Conservation (phyloP, 495 filamentous ascomycete species). For the Acidiella bohemica region DNA sequence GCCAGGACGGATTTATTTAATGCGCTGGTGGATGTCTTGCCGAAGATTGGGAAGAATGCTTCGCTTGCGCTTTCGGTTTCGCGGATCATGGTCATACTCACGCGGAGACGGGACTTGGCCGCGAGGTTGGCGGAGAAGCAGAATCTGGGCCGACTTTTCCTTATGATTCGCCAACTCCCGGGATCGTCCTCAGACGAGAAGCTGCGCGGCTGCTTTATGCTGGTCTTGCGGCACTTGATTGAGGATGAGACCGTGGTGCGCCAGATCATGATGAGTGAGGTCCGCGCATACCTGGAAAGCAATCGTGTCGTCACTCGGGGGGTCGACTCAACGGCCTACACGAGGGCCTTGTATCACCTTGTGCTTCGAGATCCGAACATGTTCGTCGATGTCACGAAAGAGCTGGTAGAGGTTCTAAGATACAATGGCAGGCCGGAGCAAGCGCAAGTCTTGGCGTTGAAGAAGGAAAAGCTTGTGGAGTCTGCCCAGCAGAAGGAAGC, state of each 20-base stretch:
- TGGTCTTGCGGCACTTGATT: slow-evolving; percentile 80
- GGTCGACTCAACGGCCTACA: slow-evolving; percentile 57
- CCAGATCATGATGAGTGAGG: slow-evolving; percentile 86
- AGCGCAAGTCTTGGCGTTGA: slow-evolving; percentile 45
- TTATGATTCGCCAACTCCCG: slow-evolving; percentile 85
- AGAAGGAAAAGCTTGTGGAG: slow-evolving; percentile 34
- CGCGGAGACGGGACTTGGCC: slow-evolving; percentile 61
- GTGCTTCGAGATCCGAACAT: slow-evolving; percentile 71
- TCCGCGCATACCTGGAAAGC: slow-evolving; percentile 54
- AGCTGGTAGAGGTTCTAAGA: slow-evolving; percentile 56
- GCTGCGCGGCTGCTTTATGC: slow-evolving; percentile 68
- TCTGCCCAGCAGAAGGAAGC: background rate
- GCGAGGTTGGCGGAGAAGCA: slow-evolving; percentile 67
- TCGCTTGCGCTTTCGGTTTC: slow-evolving; percentile 69
- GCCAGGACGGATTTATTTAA: slow-evolving; percentile 58
- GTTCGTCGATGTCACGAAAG: slow-evolving; percentile 83
- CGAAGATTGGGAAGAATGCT: slow-evolving; percentile 74
- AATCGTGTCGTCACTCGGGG: slow-evolving; percentile 44
- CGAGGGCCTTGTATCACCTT: slow-evolving; percentile 66
- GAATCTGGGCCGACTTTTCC: slow-evolving; percentile 77
- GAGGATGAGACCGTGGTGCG: slow-evolving; percentile 86
- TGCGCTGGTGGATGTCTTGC: slow-evolving; percentile 65
- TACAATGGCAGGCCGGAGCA: slow-evolving; percentile 44
- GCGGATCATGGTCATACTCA: slow-evolving; percentile 81
- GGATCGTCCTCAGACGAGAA: slow-evolving; percentile 59